Conservation (phyloP, 1,139 yeast species). For the Arxiozyma heterogenica region DNA sequence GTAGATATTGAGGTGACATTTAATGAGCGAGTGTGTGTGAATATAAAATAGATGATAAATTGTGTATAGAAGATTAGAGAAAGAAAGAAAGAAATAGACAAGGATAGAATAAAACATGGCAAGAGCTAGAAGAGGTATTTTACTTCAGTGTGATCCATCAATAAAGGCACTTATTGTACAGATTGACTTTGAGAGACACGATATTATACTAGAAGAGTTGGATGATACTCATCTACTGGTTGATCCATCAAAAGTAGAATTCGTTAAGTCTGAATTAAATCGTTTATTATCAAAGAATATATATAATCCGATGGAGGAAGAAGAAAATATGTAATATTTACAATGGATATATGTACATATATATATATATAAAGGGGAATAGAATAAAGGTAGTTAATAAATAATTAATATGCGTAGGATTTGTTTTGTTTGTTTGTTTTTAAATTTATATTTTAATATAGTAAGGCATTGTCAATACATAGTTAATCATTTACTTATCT, state of each 20-base stretch:
- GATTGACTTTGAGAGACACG: constrained; percentile 57
- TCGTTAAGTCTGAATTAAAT: constrained; percentile 69
- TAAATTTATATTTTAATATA: too few species aligned
- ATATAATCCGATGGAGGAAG: constrained; percentile 76
- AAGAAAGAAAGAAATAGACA: background rate
- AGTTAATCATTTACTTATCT: background rate
- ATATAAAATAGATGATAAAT: constrained; percentile 8
- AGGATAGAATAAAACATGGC: constrained; percentile 19
- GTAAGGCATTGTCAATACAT: background rate
- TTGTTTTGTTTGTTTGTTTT: background rate
- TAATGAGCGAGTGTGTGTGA: constrained; percentile 2
- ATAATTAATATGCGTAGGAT: background rate
- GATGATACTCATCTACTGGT: constrained; percentile 86
- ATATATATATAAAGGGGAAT: background rate
- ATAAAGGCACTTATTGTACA: constrained; percentile 76
- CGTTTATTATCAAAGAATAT: constrained; percentile 69
- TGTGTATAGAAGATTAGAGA: background rate
- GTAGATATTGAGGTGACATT: background rate
- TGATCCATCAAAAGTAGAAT: constrained; percentile 64
- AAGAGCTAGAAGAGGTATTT: constrained; percentile 33
- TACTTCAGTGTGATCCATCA: constrained; percentile 69
- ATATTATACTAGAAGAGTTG: constrained; percentile 71
- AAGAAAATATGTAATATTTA: constrained; percentile 30
- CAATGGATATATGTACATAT: background rate
- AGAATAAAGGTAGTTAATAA: background rate